A percentile compares a stretch with the other conserved stretches of the same genome.
Conservation (phyloP, 352 stramenopile genomes). For the Phytopythium cucurbitacearum region DNA sequence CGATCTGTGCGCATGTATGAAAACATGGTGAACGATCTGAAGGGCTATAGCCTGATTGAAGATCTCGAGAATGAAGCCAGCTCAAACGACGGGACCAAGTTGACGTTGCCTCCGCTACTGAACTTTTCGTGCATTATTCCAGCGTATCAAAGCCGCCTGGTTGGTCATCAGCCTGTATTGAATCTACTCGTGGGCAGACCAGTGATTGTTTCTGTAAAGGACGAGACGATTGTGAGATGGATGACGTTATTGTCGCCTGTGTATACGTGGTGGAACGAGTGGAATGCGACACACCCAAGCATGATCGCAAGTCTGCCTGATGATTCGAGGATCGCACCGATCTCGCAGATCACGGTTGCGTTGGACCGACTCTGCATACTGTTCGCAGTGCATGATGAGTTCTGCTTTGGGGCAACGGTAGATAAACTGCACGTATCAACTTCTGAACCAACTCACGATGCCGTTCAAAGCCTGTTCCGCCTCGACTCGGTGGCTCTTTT, state of each 20-base stretch:
- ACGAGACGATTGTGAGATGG: constrained; percentile 74
- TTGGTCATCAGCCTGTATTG: constrained; percentile 66
- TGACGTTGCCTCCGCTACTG: constrained; percentile 24
- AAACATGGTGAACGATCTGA: constrained; percentile 17
- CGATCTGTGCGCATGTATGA: constrained; percentile 62
- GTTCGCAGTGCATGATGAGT: constrained; percentile 49
- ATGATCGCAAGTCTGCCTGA: constrained; percentile 41
- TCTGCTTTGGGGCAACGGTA: constrained; percentile 54
- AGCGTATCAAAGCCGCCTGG: constrained; percentile 74
- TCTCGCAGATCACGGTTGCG: constrained; percentile 51
- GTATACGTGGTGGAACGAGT: constrained; percentile 84
- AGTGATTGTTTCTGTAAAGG: constrained; percentile 57
- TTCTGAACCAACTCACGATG: constrained; percentile 24
- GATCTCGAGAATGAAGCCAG: constrained; percentile 14
- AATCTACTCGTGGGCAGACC: constrained; percentile 40
- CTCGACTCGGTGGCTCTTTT: constrained; percentile 28
- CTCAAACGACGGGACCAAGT: constrained; percentile 4
- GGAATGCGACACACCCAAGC: constrained; percentile 66
- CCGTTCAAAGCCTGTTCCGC: constrained; percentile 30
- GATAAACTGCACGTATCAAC: constrained; percentile 26
- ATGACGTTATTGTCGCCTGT: constrained; percentile 76
- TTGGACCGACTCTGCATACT: constrained; percentile 44
- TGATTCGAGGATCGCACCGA: constrained; percentile 52
- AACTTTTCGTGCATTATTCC: constrained; percentile 63
- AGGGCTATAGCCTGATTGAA: constrained; percentile 33